Base-by-base conservation (phyloP, 2,329 filamentous ascomycete genomes). In the Claviceps sorghi region DNA sequence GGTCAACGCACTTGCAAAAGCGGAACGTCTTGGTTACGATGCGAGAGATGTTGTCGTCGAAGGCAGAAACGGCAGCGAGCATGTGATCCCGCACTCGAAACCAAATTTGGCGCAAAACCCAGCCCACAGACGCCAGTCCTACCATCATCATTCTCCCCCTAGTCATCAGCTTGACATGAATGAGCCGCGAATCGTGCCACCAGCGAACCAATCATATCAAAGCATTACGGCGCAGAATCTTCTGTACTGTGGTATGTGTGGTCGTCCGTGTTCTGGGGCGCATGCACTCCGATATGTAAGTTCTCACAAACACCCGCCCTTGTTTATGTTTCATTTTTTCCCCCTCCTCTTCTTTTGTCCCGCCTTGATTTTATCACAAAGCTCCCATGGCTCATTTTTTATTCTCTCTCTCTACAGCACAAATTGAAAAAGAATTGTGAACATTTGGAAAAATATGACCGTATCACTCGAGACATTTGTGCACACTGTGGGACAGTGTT, bases 21-120 rank as follows among this genome's bases (percentile, higher is more conserved):
- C 77, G 1, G 75, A 79, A 57, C 74, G 78, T 2, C 69, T 81
- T 0, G 78, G 78, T 2, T 81, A 80, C 52, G 72, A 78, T 49
- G 65, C 67, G 0, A 64, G 66, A 34, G 78, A 80, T 51, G 66
- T 76, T 3, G 64, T 78, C 13, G 69, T 73, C 34, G 71, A 74
- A 49, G 64, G 54, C 41, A 62, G 53, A 11, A 55, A 58, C 40
- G 57, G 59, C 13, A 50, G 30, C 34, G 71, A 73, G 54, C 64
- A 62, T 29, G 67, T 72, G 19, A 67, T 72, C 22, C 66, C 68
- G 2, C 63, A 64, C 6, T 30, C 60, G 30, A 48, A 46, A 3
- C 58, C 42, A 50, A 56, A 42, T 32, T 56, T 29, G 30, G 57
- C n/a, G 42, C 55, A 56, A 40, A 47, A 44, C 5, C 50, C 46